A percentile compares a stretch with the other conserved stretches of the same genome.
Evolutionary conservation across 208 protist genomes (phyloP).

Genomic region (Crithidia brevicula): DNA sequence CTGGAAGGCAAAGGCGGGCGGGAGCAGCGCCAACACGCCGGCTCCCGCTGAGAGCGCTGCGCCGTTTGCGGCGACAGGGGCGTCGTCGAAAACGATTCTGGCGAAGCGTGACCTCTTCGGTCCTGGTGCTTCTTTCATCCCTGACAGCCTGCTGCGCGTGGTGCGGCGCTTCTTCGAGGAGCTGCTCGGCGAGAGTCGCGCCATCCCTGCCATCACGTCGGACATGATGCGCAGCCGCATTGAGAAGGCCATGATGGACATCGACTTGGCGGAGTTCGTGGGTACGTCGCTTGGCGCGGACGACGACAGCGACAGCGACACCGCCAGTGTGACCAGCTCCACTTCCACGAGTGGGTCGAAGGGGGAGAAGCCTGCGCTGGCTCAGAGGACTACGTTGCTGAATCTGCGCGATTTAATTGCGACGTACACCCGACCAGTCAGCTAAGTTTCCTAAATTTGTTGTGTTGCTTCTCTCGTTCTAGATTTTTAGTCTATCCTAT

Average conservation of each 20-base stretch:
- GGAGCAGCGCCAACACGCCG: not conserved
- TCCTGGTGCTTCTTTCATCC: slow-evolving; percentile 29
- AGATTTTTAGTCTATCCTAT: not conserved
- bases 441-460: not conserved
- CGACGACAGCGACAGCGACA: slow-evolving; percentile 50
- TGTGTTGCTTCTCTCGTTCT: not conserved
- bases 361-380: not conserved
- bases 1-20: slow-evolving; percentile 24
- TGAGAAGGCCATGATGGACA: slow-evolving; percentile 52
- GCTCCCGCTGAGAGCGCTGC: slow-evolving; percentile 8
- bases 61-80: slow-evolving; percentile 1
- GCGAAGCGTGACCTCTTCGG: slow-evolving; percentile 29
- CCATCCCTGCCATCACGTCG: slow-evolving; percentile 61
- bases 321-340: slow-evolving; percentile 7
- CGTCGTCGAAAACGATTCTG: slow-evolving; percentile 21
- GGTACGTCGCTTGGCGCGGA: slow-evolving; percentile 37
- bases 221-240: slow-evolving; percentile 69
- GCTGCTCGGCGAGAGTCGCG: slow-evolving; percentile 55
- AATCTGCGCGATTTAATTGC: slow-evolving; percentile 30
- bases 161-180: slow-evolving; percentile 67
- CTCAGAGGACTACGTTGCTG: slow-evolving; percentile 35
- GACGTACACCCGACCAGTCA: slow-evolving; percentile 22
- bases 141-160: slow-evolving; percentile 54
- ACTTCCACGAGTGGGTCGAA: not conserved
- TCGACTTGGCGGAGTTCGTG: slow-evolving; percentile 65